Evolutionary conservation across 2,329 filamentous ascomycete species (phyloP).

Genomic region (Neopestalotiopsis clavispora): DNA sequence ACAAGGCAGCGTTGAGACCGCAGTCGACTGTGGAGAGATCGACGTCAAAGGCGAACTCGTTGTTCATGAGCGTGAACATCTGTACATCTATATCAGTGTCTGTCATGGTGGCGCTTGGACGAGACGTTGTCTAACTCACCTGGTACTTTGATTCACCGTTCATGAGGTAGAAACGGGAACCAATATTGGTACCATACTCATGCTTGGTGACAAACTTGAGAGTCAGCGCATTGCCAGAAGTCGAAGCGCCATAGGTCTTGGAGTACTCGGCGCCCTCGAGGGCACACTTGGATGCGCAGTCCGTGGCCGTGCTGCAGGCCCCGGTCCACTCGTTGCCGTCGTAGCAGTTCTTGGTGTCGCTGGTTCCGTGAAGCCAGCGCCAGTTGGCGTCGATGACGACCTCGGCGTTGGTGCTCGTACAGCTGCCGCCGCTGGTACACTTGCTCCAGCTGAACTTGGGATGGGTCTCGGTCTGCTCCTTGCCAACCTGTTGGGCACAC

Average conservation of each 20-base stretch:
- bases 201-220: slow-evolving; percentile 59
- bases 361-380: slow-evolving; percentile 54
- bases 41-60: slow-evolving; percentile 69
- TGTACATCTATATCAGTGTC: not conserved
- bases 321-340: slow-evolving; percentile 48
- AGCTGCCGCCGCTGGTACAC: slow-evolving; percentile 48
- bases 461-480: slow-evolving; percentile 46
- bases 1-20: slow-evolving; percentile 68
- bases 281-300: slow-evolving; percentile 50
- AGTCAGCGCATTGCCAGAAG: slow-evolving; percentile 51
- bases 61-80: slow-evolving; percentile 61
- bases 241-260: slow-evolving; percentile 52
- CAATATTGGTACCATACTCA: slow-evolving; percentile 45
- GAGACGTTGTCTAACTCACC: not conserved
- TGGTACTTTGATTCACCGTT: slow-evolving; percentile 60
- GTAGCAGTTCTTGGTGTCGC: slow-evolving; percentile 51
- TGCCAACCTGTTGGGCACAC: slow-evolving; percentile 49
- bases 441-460: slow-evolving; percentile 52
- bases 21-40: slow-evolving; percentile 65
- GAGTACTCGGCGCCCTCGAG: slow-evolving; percentile 52
- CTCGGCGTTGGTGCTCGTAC: slow-evolving; percentile 47
- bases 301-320: slow-evolving; percentile 41
- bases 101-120: not conserved
- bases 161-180: slow-evolving; percentile 63
- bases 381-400: slow-evolving; percentile 59